phyloP scores from a whole-genome alignment of 805 yeast genomes.

The Lipomyces anomalus region DNA sequence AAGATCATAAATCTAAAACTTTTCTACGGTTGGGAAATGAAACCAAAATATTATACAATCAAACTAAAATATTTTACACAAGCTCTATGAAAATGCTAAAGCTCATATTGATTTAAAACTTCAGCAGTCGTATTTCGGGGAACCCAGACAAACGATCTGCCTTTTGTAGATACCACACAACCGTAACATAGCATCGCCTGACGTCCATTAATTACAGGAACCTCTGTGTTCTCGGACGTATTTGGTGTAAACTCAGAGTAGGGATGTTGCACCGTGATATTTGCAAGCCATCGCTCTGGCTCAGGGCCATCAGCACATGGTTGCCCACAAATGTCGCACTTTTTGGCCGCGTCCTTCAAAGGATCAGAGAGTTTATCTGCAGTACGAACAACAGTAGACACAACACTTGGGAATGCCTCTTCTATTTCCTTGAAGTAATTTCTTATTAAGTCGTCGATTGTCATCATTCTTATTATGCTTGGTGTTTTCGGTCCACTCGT shows the following conservation, averaged over 20 bases:
- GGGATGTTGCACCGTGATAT: slow-evolving; percentile 59
- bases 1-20: no score
- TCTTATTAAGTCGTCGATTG: slow-evolving; percentile 72
- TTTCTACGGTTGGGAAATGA: no score
- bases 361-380: slow-evolving; percentile 58
- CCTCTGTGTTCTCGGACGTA: slow-evolving; percentile 15
- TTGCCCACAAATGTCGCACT: slow-evolving; percentile 55
- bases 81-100: no score
- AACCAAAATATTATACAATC: no score
- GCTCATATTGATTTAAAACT: slow-evolving; percentile 45
- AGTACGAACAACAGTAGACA: slow-evolving; percentile 86
- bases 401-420: slow-evolving; percentile 76
- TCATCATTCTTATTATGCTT: slow-evolving; percentile 60
- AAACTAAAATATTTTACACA: no score
- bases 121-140: slow-evolving; percentile 34
- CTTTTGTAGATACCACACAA: slow-evolving; percentile 18
- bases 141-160: slow-evolving; percentile 37
- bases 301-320: slow-evolving; percentile 44
- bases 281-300: slow-evolving; percentile 57
- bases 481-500: slow-evolving; percentile 28
- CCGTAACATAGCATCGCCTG: slow-evolving; percentile 16
- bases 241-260: slow-evolving; percentile 32
- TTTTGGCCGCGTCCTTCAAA: slow-evolving; percentile 21
- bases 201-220: neutral
- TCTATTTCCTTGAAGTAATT: slow-evolving; percentile 70